Base-by-base conservation (phyloP, 306 rosid species). In the Myrica gale region DNA sequence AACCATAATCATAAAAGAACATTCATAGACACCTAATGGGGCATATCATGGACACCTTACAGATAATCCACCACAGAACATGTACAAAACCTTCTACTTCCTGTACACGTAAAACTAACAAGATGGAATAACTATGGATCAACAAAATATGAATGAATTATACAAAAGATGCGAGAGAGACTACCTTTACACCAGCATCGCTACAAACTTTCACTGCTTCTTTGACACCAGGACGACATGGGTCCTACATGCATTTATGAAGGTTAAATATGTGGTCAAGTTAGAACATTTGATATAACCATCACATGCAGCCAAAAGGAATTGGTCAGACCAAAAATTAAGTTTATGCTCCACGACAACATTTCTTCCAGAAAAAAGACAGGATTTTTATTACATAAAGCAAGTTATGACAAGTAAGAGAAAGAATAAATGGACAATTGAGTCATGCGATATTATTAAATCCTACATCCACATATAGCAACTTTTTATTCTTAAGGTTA, bases 171-270 rank as follows among this genome's bases (percentile, higher is more conserved):
- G 61, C 17, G 62, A 58, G 57, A 11, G 53, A 48, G 65, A 76
- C 74, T 83, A 95, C 98, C 98, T 95, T 95, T 57, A 95, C 97
- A 83, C 98, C 98, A 62, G 98, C 96, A 4, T 71, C 85, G 7
- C 88, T 84, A 88, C 98, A 95, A 71, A 89, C 5, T 55, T 53
- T 74, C 58, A 95, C 97, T 9, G 98, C 98, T 7, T 89, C 92
- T 80, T 80, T 81, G 72, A 95, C 98, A 56, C 97, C 84, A 77
- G 74, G 75, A 21, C 98, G 98, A 79, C 97, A 92, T 56, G 98
- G 98, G 88, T 95, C 98, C 98, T 95, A 82, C 62, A 74, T 48
- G 76, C 42, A 78, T 20, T 61, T 8, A 75, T 32, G 58, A 48
- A 16, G 78, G 78, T 23, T 37, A 62, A 45, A 68, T 74, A 8